Percentiles rank a stretch among this genome's conserved stretches.
Evolutionary conservation across 768 basidiomycete species (phyloP).

Genomic region (Clathrus columnatus): DNA sequence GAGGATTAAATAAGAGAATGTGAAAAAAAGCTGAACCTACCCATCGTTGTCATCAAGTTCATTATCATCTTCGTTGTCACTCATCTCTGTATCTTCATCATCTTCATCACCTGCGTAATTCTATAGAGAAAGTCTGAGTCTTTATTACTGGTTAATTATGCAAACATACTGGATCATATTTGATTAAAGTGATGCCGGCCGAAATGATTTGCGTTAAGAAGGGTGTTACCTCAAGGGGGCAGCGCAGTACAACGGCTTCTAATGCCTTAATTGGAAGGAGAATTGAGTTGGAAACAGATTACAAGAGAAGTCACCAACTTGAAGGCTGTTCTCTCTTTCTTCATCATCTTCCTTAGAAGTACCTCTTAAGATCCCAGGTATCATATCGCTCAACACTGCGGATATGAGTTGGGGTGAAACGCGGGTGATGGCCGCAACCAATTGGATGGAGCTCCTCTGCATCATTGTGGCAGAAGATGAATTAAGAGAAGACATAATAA

Average conservation of each 20-base stretch:
- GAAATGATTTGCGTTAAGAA: conserved; percentile 64
- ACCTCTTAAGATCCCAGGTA: conserved; percentile 64
- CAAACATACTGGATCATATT: conserved; percentile 79
- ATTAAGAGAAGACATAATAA: conserved; percentile 52
- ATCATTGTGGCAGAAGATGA: conserved; percentile 49
- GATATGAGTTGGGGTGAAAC: conserved; percentile 63
- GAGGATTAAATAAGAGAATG: conserved; percentile 13
- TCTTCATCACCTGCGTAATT: conserved; percentile 72
- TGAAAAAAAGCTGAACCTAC: conserved; percentile 32
- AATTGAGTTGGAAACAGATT: neutral
- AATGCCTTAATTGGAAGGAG: conserved; percentile 48
- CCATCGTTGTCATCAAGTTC: conserved; percentile 66
- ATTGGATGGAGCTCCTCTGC: conserved; percentile 68
- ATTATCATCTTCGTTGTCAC: conserved; percentile 58
- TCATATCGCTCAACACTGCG: conserved; percentile 48
- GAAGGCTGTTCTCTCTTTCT: conserved; percentile 68
- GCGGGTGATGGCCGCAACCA: conserved; percentile 72
- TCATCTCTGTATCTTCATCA: conserved; percentile 54
- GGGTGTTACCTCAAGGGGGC: conserved; percentile 72
- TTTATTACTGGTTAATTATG: neutral
- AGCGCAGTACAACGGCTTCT: conserved; percentile 76
- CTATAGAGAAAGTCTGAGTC: conserved; percentile 20
- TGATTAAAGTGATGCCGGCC: conserved; percentile 69
- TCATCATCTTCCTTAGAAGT: conserved; percentile 75
- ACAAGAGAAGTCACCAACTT: conserved; percentile 35